Base-by-base conservation (phyloP, 2,329 filamentous ascomycete species). In the Monosporascus sp. region DNA sequence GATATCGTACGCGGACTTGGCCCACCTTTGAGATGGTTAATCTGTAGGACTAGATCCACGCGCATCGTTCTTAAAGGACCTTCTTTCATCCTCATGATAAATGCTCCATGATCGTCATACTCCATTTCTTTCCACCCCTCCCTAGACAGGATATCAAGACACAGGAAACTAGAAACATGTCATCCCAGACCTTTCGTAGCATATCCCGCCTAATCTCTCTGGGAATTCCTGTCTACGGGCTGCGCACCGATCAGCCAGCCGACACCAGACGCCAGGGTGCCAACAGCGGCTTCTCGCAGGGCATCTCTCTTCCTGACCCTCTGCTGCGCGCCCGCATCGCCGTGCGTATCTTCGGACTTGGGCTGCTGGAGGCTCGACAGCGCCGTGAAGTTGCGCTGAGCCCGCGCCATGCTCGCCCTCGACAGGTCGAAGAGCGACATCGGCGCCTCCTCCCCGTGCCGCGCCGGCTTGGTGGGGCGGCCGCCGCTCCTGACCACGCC, bases 241-340 rank as follows among this genome's bases (percentile, higher is more conserved):
- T 76, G 77, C 3, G 83, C 85, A 7, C 82, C 82, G 54, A 88
- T 79, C 47, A 88, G 67, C 85, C 85, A 88, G 0, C 85, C 84
- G 24, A 88, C 80, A 18, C 85, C 82, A 44, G 81, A 83, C 3
- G 85, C 85, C 47, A 88, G 67, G 1, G 83, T 85, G n/a, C 82
- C 83, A 52, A 86, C 82, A 8, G 85, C 85, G 37, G 79, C 85
- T 55, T 87, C 84, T 57, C 82, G 76, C 41, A 88, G 63, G 68
- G 87, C 86, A 66, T 93, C 89, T 60, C 89, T 79, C 74, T 86
- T 92, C 61, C 89, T 79, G 38, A 81, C 75, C 53, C 54, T 76
- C 55, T 65, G 54, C 53, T 62, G 58, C 11, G 76, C 35, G 71
- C 72, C 15, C 75, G 77, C 22, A 20, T 53, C 53, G 48, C 53